Evolutionary conservation across 495 filamentous ascomycete species (phyloP).

Genomic region (Hypoxylon fuscum): DNA sequence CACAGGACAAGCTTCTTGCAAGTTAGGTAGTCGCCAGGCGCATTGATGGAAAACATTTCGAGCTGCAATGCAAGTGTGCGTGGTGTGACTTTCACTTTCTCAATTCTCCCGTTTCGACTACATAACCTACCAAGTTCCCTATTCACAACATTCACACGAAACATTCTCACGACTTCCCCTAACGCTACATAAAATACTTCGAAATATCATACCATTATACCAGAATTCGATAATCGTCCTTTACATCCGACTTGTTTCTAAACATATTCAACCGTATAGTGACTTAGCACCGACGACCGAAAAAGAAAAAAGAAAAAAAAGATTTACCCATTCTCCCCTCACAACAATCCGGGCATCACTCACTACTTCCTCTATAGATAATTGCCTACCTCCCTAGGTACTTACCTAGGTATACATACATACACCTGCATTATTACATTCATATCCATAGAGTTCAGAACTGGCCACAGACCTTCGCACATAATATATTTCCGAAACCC

Average conservation of each 20-base stretch:
- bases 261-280: slow-evolving; percentile 10
- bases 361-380: too few species aligned
- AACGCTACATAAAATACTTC: background rate
- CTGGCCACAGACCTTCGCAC: slow-evolving; percentile 4
- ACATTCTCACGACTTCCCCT: background rate
- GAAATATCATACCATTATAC: background rate
- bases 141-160: slow-evolving; percentile 10
- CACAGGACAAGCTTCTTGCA: slow-evolving; percentile 19
- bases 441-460: too few species aligned
- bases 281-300: background rate
- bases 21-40: slow-evolving; percentile 23
- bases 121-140: slow-evolving; percentile 1
- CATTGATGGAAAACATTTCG: slow-evolving; percentile 38
- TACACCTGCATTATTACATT: background rate
- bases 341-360: background rate
- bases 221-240: background rate
- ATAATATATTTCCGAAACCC: slow-evolving; percentile 9
- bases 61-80: slow-evolving; percentile 18
- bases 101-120: slow-evolving; percentile 18
- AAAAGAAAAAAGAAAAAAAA: background rate
- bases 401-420: too few species aligned
- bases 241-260: background rate
- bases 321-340: background rate
- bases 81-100: slow-evolving; percentile 37
- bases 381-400: too few species aligned